Conservation (phyloP, 1,139 yeast species). For the Yamadazyma trypodendri region DNA sequence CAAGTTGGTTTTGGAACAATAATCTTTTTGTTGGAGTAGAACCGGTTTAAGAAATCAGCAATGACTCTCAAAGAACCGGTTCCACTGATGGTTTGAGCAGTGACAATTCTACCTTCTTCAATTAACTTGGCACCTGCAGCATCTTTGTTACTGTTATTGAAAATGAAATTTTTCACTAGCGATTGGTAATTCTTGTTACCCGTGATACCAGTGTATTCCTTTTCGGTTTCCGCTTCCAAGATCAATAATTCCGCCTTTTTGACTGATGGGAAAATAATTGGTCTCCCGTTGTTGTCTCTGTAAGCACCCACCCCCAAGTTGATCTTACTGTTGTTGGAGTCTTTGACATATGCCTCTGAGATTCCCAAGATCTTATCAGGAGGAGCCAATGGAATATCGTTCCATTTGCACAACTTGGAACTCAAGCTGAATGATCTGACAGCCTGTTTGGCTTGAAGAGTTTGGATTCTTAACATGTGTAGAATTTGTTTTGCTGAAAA, state of each 20-base stretch:
- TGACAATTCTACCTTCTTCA: constrained; percentile 47
- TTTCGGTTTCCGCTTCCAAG: constrained; percentile 45
- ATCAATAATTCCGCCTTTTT: constrained; percentile 45
- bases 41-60: constrained; percentile 52
- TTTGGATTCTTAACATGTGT: constrained; percentile 9
- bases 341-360: constrained; percentile 49
- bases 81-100: constrained; percentile 60
- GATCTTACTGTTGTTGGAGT: constrained; percentile 40
- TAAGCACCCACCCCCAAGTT: constrained; percentile 54
- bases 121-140: constrained; percentile 48
- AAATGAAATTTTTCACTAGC: constrained; percentile 49
- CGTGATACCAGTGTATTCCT: constrained; percentile 57
- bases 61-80: constrained; percentile 60
- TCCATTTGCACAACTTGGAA: constrained; percentile 31
- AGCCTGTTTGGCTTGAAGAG: constrained; percentile 4
- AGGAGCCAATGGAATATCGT: constrained; percentile 58
- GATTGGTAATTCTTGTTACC: constrained; percentile 51
- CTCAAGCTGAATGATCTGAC: constrained; percentile 14
- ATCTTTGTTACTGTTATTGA: constrained; percentile 50
- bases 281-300: constrained; percentile 48
- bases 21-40: constrained; percentile 44
- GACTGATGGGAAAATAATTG: constrained; percentile 49
- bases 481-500: background rate
- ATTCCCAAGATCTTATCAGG: constrained; percentile 76
- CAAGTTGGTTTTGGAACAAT: constrained; percentile 70